Conservation (phyloP, 495 filamentous ascomycete genomes). For the Endocarpon pusillum region DNA sequence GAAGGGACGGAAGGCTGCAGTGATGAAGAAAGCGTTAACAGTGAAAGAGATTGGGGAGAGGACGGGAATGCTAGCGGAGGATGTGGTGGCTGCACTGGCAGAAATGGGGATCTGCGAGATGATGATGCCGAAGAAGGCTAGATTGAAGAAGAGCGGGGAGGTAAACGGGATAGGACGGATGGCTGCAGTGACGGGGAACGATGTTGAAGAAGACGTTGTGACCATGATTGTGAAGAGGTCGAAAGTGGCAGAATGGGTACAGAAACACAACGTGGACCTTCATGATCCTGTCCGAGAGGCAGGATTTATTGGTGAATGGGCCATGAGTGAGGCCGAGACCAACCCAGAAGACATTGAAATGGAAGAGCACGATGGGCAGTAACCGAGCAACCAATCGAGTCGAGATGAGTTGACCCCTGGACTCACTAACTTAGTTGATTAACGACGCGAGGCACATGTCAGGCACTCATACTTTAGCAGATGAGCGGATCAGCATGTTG, state of each 20-base stretch:
- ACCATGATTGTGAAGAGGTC: constrained; percentile 24
- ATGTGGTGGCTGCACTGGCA: constrained; percentile 60
- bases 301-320: constrained; percentile 26
- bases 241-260: constrained; percentile 29
- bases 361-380: no score
- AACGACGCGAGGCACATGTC: no score
- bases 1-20: constrained; percentile 21
- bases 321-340: constrained; percentile 3
- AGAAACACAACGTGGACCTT: constrained; percentile 21
- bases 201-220: constrained; percentile 14
- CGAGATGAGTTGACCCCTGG: no score
- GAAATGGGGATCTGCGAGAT: constrained; percentile 59
- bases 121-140: constrained; percentile 26
- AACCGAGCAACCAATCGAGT: no score
- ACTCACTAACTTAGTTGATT: no score
- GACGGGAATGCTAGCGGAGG: constrained; percentile 68
- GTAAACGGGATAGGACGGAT: no score
- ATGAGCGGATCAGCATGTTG: no score
- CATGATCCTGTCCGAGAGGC: constrained; percentile 31
- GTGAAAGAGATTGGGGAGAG: constrained; percentile 39
- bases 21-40: constrained; percentile 24
- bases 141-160: constrained; percentile 16
- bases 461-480: no score
- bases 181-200: constrained; percentile 15
- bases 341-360: no score